Conservation (phyloP, 2,329 filamentous ascomycete species). For the Ascochyta fabae region DNA sequence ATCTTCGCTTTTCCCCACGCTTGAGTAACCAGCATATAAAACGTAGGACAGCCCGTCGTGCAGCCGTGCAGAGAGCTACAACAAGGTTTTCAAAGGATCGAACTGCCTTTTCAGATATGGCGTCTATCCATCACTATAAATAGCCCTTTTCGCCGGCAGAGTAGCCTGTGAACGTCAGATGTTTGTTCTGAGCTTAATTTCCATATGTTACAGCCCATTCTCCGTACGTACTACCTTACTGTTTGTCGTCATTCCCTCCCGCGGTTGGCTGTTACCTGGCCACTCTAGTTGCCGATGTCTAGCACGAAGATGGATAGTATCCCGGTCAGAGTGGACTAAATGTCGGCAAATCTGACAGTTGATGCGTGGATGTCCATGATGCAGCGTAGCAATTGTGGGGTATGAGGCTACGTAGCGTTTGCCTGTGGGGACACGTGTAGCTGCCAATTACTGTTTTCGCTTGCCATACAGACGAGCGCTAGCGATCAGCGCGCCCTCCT, state of each 20-base stretch:
- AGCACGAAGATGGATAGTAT: neutral
- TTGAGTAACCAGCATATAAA: too few species aligned
- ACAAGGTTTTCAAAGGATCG: too few species aligned
- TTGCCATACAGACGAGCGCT: neutral
- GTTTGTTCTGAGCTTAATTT: too few species aligned
- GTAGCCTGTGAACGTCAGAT: too few species aligned
- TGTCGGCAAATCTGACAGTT: neutral
- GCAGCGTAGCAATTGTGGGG: neutral
- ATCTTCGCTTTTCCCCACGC: too few species aligned
- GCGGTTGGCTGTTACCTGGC: neutral
- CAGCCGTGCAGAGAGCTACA: too few species aligned
- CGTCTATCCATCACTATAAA: too few species aligned
- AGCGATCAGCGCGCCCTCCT: neutral
- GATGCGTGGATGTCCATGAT: neutral
- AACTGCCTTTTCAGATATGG: too few species aligned
- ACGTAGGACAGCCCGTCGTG: too few species aligned
- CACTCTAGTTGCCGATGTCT: neutral
- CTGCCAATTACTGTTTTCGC: neutral
- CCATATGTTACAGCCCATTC: too few species aligned
- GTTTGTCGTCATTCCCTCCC: neutral
- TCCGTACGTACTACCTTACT: too few species aligned
- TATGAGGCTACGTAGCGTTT: neutral
- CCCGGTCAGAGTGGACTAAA: neutral
- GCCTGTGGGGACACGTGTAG: neutral
- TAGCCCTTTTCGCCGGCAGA: too few species aligned